Conservation (phyloP, 306 rosid genomes). For the Datisca glomerata region DNA sequence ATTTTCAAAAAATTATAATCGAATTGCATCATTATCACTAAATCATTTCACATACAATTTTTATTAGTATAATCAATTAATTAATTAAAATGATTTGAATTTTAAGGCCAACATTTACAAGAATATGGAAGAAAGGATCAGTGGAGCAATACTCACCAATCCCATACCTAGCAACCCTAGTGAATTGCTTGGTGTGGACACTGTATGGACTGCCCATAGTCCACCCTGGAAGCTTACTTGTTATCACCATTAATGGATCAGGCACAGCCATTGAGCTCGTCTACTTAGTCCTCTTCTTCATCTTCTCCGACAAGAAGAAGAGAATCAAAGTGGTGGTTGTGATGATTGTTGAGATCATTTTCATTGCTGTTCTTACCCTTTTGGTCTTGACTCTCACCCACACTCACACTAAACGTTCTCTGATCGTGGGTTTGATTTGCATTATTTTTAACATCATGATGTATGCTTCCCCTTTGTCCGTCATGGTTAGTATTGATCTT, state of each 20-base stretch:
- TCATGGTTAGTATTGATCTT: slow-evolving; percentile 46
- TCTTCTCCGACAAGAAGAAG: slow-evolving; percentile 39
- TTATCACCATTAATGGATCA: slow-evolving; percentile 59
- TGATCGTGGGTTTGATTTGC: slow-evolving; percentile 54
- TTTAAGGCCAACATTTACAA: slow-evolving; percentile 64
- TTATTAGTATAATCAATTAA: too few species aligned
- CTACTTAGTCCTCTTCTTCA: slow-evolving; percentile 47
- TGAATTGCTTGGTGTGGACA: slow-evolving; percentile 80
- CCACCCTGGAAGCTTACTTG: slow-evolving; percentile 47
- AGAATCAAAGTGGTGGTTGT: slow-evolving; percentile 37
- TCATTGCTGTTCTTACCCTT: slow-evolving; percentile 25
- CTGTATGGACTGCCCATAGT: slow-evolving; percentile 73
- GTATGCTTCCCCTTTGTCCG: slow-evolving; percentile 72
- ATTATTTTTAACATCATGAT: slow-evolving; percentile 65
- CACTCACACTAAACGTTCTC: slow-evolving; percentile 26
- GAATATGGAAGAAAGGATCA: slow-evolving; percentile 61
- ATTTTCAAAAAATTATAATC: too few species aligned
- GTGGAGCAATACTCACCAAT: slow-evolving; percentile 71
- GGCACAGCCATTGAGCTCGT: slow-evolving; percentile 42
- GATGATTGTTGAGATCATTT: slow-evolving; percentile 31
- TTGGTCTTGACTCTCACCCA: slow-evolving; percentile 28
- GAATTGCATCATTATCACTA: too few species aligned
- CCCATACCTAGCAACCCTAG: slow-evolving; percentile 69
- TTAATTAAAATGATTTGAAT: too few species aligned
- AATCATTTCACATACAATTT: too few species aligned